Conservation (phyloP, 257 asterid species). For the Lavandula angustifolia region DNA sequence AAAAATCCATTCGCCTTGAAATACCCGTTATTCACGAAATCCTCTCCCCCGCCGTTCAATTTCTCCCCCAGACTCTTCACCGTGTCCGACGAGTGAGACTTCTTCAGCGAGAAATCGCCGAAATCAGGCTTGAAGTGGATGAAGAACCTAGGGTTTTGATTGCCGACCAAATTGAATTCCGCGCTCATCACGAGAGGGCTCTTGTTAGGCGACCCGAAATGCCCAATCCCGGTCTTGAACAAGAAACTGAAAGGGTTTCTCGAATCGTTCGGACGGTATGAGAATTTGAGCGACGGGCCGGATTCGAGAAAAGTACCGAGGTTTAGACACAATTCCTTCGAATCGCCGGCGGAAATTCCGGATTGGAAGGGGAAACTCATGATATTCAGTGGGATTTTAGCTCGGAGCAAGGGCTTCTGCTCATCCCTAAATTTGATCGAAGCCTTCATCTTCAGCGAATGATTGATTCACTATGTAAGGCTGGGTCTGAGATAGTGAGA, state of each 20-base stretch:
- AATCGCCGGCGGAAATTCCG: conserved; percentile 77
- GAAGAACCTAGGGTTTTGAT: conserved; percentile 78
- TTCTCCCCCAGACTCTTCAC: conserved; percentile 41
- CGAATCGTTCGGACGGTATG: conserved; percentile 82
- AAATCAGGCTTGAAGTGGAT: conserved; percentile 80
- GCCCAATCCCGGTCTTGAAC: conserved; percentile 86
- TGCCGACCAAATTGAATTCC: conserved; percentile 61
- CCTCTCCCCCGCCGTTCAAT: conserved; percentile 28
- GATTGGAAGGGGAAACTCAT: conserved; percentile 74
- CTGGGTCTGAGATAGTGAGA: conserved; percentile 22
- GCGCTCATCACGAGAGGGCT: conserved; percentile 96
- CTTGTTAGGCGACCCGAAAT: conserved; percentile 77
- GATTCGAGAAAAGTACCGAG: conserved; percentile 68
- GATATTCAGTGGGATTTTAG: conserved; percentile 79
- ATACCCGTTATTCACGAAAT: conserved; percentile 31
- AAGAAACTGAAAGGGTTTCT: conserved; percentile 69
- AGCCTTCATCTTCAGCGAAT: conserved; percentile 66
- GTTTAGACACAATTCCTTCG: conserved; percentile 67
- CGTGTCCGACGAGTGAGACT: conserved; percentile 56
- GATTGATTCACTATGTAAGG: not conserved
- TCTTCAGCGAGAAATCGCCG: conserved; percentile 77
- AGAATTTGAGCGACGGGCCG: conserved; percentile 69
- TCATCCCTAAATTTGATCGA: conserved; percentile 92
- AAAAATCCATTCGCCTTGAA: conserved; percentile 31
- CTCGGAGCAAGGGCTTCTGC: conserved; percentile 77